Conservation (phyloP, 176 grass and related monocot species). For the Oryza meridionalis region DNA sequence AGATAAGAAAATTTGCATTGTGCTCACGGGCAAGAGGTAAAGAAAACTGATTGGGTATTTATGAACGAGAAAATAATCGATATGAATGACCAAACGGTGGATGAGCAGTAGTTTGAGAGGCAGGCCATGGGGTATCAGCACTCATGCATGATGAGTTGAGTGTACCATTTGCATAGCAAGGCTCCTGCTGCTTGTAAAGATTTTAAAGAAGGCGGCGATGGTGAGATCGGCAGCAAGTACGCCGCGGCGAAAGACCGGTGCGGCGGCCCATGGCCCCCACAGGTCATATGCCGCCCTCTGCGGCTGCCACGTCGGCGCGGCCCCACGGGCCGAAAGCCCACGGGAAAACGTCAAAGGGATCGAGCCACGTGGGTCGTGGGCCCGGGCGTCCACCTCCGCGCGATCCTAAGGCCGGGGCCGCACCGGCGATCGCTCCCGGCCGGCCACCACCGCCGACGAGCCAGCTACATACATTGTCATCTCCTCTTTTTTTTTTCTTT, state of each 20-base stretch:
- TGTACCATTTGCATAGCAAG: background rate
- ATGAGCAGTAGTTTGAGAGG: too few relatives aligned
- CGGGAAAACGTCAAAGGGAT: slow-evolving; percentile 23
- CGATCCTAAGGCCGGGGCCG: slow-evolving; percentile 49
- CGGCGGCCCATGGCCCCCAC: too few relatives aligned
- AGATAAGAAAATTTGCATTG: too few relatives aligned
- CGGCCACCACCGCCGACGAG: slow-evolving; percentile 14
- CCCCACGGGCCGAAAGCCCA: background rate
- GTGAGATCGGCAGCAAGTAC: background rate
- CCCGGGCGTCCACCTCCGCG: slow-evolving; percentile 38
- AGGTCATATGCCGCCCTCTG: background rate
- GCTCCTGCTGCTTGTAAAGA: too few relatives aligned
- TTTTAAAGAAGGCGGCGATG: background rate
- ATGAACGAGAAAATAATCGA: too few relatives aligned
- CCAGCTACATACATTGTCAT: slow-evolving; percentile 4
- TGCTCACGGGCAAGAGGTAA: too few relatives aligned
- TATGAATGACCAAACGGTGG: too few relatives aligned
- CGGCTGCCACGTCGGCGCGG: background rate
- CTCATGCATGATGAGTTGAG: background rate
- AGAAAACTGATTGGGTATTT: too few relatives aligned
- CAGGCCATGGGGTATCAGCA: too few relatives aligned
- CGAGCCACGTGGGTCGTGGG: slow-evolving; percentile 37
- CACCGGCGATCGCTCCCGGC: slow-evolving; percentile 51
- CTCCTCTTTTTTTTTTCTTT: too few relatives aligned
- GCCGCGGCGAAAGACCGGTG: too few relatives aligned